Conservation (phyloP, 2,329 filamentous ascomycete species). For the Fusarium fracticaudum region DNA sequence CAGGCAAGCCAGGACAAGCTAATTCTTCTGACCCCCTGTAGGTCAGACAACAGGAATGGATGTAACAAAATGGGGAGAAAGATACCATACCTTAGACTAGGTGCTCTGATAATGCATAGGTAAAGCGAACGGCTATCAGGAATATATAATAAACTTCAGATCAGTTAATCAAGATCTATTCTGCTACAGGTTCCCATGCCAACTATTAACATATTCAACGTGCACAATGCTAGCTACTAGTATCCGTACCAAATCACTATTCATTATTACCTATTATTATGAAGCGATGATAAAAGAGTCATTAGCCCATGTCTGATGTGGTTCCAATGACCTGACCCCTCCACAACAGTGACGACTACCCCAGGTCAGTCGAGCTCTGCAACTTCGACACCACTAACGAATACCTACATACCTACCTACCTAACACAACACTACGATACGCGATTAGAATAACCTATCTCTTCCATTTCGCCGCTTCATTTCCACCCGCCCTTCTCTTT, state of each 20-base stretch:
- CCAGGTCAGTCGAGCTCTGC: background rate
- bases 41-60: background rate
- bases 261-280: background rate
- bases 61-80: background rate
- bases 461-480: conserved; percentile 20
- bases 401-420: background rate
- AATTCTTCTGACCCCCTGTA: too few relatives aligned
- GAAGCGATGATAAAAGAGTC: background rate
- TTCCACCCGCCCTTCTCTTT: conserved; percentile 1
- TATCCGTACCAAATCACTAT: background rate
- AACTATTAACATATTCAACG: background rate
- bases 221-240: background rate
- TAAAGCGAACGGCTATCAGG: background rate
- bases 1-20: too few relatives aligned
- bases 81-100: background rate
- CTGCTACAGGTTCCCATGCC: background rate
- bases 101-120: background rate
- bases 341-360: conserved; percentile 1
- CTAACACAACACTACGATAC: background rate
- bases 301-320: background rate
- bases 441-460: conserved; percentile 1
- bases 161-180: background rate
- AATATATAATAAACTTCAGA: background rate
- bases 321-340: conserved; percentile 8
- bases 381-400: background rate